phyloP scores from a whole-genome alignment of 169 alveolate species.

The Blepharisma undulans region DNA sequence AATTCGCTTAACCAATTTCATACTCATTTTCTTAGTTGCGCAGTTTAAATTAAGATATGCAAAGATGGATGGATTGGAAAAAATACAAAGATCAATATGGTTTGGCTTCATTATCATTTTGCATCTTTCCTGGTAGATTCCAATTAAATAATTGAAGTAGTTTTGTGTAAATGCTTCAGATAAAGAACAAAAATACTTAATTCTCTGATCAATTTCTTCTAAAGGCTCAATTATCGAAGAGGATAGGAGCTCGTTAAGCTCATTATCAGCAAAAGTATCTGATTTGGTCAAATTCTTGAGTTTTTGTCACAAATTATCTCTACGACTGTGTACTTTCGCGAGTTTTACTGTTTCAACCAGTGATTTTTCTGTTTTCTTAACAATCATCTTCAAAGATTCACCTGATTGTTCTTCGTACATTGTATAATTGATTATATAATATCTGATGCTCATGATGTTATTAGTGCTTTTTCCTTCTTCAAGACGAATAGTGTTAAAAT shows the following conservation, averaged over 20 bases:
- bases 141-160: background rate
- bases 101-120: background rate
- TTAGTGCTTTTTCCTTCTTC: background rate
- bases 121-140: background rate
- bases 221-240: background rate
- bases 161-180: background rate
- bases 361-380: background rate
- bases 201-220: conserved; percentile 16
- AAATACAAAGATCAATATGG: background rate
- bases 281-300: background rate
- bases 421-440: background rate
- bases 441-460: background rate
- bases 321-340: background rate
- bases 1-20: background rate
- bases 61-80: background rate
- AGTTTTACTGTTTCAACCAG: background rate
- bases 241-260: background rate
- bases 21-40: background rate
- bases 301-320: background rate
- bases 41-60: background rate
- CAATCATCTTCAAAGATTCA: background rate
- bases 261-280: background rate
- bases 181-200: background rate
- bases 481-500: background rate
- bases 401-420: background rate